phyloP scores from a whole-genome alignment of 2,329 filamentous ascomycete genomes.

The Geosmithia flava region DNA sequence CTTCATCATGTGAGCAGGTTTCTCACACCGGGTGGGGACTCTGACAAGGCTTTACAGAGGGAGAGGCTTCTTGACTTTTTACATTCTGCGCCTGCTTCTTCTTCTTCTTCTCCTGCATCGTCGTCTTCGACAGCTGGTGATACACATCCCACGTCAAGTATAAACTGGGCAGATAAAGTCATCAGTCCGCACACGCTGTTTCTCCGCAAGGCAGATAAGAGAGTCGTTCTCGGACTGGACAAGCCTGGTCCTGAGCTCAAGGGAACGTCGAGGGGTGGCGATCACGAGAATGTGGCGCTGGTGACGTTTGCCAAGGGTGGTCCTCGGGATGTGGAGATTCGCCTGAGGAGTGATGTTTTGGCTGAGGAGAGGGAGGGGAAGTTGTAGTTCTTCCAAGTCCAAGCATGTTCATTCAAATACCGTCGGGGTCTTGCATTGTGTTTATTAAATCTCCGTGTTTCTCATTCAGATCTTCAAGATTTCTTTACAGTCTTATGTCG shows the following conservation, averaged over 20 bases:
- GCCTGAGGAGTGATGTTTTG: constrained; percentile 34
- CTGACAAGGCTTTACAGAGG: constrained; percentile 27
- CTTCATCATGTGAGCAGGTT: constrained; percentile 45
- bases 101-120: no score
- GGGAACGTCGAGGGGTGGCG: constrained; percentile 35
- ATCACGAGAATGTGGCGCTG: constrained; percentile 46
- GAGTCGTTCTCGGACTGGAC: constrained; percentile 43
- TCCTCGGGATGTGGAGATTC: constrained; percentile 40
- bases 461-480: no score
- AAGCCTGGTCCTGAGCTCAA: constrained; percentile 43
- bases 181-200: constrained; percentile 42
- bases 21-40: constrained; percentile 25
- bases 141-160: constrained; percentile 26
- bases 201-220: constrained; percentile 27
- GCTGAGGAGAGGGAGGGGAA: constrained; percentile 22
- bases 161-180: constrained; percentile 48
- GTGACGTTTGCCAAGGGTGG: constrained; percentile 38
- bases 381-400: no score
- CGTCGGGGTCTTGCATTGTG: no score
- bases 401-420: no score
- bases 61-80: constrained; percentile 42
- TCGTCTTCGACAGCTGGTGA: no score
- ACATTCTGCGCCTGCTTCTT: constrained; percentile 24
- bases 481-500: no score
- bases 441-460: no score